Evolutionary conservation across 2,329 filamentous ascomycete species (phyloP), one percentile per base, ranked within the genome.

Genomic region (Ophiobolus disseminans): DNA sequence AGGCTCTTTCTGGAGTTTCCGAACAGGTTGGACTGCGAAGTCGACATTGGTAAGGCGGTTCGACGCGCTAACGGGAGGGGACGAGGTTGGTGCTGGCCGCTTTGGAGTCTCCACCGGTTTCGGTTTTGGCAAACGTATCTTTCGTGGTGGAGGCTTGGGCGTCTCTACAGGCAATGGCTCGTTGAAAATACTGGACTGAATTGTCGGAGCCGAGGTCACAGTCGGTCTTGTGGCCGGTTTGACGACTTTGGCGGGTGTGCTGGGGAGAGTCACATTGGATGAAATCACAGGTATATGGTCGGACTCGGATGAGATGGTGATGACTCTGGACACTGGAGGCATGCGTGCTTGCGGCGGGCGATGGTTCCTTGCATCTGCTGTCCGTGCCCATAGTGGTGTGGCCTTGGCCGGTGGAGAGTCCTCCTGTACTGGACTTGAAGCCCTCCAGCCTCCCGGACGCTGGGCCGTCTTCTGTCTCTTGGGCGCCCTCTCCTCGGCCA

Each of bases 391-490:
- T 8, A 61, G 34, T 3, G 62, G 61, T n/a, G 54, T 13, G 21
- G 54, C 47, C 20, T 58, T 60, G 9, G 40, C 59, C 5, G 59
- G 40, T 31, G 49, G 37, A 5, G 50, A 21, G 8, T 53, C 48
- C 9, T 55, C 53, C 23, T 41, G 40, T 11, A 40, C 26, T 11
- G 62, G 59, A 19, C 57, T 66, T 8, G 61, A 62, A 14, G 53
- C 42, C 19, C 44, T 46, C 26, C 55, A 57, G 2, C 35, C 43
- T 3, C 46, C 38, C 1, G 41, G 37, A 14, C 36, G 28, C 21
- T 61, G 60, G 3, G 38, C 16, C 1, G 62, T 65, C 51, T 73
- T 76, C 38, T 69, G 69, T 41, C 76, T 65, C 50, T 79, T 79
- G 4, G 69, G 51, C 1, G 70, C 59, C 40, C 73, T 62, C 22